Conservation (phyloP, 352 stramenopile species). For the Phytophthora colocasiae region DNA sequence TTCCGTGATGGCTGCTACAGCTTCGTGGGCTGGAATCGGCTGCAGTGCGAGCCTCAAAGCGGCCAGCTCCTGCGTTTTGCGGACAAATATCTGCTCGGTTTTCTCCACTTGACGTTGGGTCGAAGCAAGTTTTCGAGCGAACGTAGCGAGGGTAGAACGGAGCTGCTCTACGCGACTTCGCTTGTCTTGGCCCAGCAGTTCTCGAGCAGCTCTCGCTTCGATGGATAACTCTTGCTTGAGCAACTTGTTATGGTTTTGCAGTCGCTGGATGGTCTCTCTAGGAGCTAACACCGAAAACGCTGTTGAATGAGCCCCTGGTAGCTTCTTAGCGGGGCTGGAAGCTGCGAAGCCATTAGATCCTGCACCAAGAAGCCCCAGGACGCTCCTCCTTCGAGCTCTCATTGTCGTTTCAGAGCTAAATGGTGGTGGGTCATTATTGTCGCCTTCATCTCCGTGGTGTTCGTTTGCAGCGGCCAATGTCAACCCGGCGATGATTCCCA, state of each 20-base stretch:
- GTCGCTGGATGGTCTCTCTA: conserved; percentile 72
- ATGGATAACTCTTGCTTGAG: conserved; percentile 81
- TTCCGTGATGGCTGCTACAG: conserved; percentile 14
- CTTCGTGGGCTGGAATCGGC: conserved; percentile 29
- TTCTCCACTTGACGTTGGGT: conserved; percentile 51
- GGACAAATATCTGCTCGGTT: conserved; percentile 54
- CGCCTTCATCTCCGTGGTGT: conserved; percentile 38
- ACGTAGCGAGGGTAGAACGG: conserved; percentile 56
- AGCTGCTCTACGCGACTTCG: conserved; percentile 61
- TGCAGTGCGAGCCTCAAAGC: conserved; percentile 38
- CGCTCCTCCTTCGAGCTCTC: conserved; percentile 16
- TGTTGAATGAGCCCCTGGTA: conserved; percentile 7
- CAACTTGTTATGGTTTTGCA: conserved; percentile 79
- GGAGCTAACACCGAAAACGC: conserved; percentile 75
- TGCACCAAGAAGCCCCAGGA: conserved; percentile 16
- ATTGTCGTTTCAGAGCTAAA: not conserved
- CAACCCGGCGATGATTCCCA: conserved; percentile 65
- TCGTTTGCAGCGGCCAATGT: conserved; percentile 50
- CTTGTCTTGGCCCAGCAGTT: conserved; percentile 63
- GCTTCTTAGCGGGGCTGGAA: conserved; percentile 41
- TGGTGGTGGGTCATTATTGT: conserved; percentile 18
- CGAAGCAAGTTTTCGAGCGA: conserved; percentile 56
- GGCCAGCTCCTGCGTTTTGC: conserved; percentile 59
- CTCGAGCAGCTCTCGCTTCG: conserved; percentile 61
- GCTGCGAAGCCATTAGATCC: conserved; percentile 15